These are phyloP conservation scores for Geotrichum macrosporum DNA, from an alignment of 1,139 yeast genomes.

Conservation along the genomic window DNA sequence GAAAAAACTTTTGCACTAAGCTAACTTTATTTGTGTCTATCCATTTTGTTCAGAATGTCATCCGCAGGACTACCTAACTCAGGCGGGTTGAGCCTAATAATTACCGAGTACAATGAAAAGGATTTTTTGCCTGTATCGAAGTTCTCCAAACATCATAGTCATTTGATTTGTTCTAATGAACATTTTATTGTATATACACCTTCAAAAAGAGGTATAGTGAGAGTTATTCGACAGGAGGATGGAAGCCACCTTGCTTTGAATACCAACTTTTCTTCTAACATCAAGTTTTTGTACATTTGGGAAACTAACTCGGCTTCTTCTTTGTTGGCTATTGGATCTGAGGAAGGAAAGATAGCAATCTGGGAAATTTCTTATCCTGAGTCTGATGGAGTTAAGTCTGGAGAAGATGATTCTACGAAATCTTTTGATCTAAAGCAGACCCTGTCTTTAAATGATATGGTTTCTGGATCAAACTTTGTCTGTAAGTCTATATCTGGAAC, in stretches of 20 bases:
- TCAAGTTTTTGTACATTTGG: slow-evolving; percentile 17
- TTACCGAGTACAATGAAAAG: slow-evolving; percentile 15
- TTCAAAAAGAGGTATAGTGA: slow-evolving; percentile 29
- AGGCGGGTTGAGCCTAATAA: background rate
- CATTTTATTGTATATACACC: slow-evolving; percentile 35
- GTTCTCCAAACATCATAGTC: slow-evolving; percentile 26
- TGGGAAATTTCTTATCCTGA: slow-evolving; percentile 15
- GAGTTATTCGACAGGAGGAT: slow-evolving; percentile 32
- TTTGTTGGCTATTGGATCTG: slow-evolving; percentile 16
- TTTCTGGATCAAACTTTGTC: background rate
- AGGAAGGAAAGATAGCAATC: slow-evolving; percentile 12
- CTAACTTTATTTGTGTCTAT: background rate
- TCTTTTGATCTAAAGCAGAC: slow-evolving; percentile 7
- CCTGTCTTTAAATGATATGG: slow-evolving; percentile 2
- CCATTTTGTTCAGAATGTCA: background rate
- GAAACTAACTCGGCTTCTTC: slow-evolving; percentile 16
- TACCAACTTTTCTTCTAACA: slow-evolving; percentile 10
- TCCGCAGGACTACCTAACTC: background rate
- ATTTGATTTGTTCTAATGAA: slow-evolving; percentile 33
- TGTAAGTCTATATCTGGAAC: slow-evolving; percentile 17
- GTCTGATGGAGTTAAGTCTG: background rate
- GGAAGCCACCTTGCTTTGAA: slow-evolving; percentile 27
- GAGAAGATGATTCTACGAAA: background rate
- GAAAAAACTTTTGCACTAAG: background rate
- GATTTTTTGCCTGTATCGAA: slow-evolving; percentile 29